Evolutionary conservation across 352 stramenopile species (phyloP).

Genomic region (Globisporangium barbulae): DNA sequence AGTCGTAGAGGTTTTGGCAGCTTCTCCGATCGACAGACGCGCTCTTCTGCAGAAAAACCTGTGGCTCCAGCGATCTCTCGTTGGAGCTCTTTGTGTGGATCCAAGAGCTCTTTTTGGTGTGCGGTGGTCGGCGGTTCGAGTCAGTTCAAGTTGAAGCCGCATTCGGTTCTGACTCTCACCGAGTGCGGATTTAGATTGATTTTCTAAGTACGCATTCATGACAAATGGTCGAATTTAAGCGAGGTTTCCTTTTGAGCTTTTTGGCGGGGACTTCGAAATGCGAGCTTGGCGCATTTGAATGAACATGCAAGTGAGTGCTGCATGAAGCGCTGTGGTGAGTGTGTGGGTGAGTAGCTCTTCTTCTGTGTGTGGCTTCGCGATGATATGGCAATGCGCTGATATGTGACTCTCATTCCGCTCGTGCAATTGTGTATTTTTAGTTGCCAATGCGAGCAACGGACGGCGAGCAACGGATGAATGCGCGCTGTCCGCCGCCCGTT

Average conservation of each 20-base stretch:
- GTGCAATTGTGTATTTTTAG: conserved; percentile 1
- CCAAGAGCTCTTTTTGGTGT: background rate
- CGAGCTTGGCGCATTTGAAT: background rate
- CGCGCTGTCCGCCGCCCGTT: background rate
- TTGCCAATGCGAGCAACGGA: background rate
- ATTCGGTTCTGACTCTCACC: background rate
- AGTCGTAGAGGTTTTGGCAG: background rate
- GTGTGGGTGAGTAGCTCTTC: no score
- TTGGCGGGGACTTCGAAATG: background rate
- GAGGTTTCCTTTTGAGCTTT: background rate
- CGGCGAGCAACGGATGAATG: background rate
- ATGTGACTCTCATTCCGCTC: background rate
- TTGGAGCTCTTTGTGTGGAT: background rate
- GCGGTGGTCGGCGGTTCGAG: background rate
- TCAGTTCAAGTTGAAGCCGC: background rate
- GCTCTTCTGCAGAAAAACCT: background rate
- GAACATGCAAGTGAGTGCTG: background rate
- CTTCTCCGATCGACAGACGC: background rate
- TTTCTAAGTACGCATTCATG: background rate
- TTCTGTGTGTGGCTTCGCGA: background rate
- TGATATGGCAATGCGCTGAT: background rate
- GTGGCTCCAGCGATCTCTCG: background rate
- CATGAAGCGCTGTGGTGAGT: no score
- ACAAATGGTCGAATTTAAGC: background rate
- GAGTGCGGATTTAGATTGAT: background rate